Base-by-base conservation (phyloP, 768 basidiomycete genomes). In the Tephrocybe sp. region DNA sequence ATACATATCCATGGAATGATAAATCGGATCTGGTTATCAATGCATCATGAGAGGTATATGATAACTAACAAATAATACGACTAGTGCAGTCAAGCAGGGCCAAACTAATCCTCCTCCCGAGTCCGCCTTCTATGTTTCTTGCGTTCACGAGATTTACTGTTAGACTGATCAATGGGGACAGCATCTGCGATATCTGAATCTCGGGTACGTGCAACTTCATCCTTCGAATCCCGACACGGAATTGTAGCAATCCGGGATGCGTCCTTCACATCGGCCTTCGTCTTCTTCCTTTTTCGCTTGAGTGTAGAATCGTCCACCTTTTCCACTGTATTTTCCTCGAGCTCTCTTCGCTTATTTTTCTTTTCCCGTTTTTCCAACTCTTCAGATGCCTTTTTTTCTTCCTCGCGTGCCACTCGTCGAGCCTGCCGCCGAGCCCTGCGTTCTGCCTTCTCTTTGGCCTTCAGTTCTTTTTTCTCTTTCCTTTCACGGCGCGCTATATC, bases 401-500 rank as follows among this genome's bases (percentile, higher is more conserved):
- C 7, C 15, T 34, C 33, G 33, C 33, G 15, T 4, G 33, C 33
- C 33, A 50, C 44, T 46, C 53, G 37, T 47, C 43, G 49, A 45
- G 47, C 57, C 47, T 36, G 43, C 45, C 49, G 45, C 46, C 51
- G 50, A 45, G 50, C 51, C 49, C 38, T 47, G 52, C 53, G 57
- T 49, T 54, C 56, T 51, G 60, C 53, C 50, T 56, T 52, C 48
- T 49, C 60, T 49, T 57, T 46, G 29, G 25, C 56, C 49, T 56
- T 63, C 45, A 51, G 49, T 34, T 49, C 55, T 27, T 58, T 53
- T 52, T 39, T 53, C 27, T 49, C 45, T 16, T 44, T 56, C 10
- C 31, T 30, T 38, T 40, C 39, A 25, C 11, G 21, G 22, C 50
- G 21, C 18, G 47, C 50, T 36, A 52, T 41, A 44, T 34, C 47